These are phyloP conservation scores for Cytospora piceicola DNA, from an alignment of 2,329 filamentous ascomycete species.

Conservation along the genomic window DNA sequence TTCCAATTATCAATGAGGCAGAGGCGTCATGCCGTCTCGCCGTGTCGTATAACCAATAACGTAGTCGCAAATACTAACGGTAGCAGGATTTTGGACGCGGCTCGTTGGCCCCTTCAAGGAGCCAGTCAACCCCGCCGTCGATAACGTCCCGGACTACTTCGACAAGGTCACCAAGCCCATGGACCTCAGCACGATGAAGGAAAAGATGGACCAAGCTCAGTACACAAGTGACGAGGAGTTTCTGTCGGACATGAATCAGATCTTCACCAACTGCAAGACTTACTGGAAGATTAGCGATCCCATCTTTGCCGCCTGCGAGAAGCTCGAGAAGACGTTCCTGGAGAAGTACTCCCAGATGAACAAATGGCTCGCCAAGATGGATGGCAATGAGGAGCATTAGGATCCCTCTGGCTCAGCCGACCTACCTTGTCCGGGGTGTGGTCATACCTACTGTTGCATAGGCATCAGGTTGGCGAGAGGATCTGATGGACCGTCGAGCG, in stretches of 20 bases:
- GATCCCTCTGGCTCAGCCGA: background rate
- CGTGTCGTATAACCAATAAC: background rate
- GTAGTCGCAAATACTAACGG: conserved; percentile 23
- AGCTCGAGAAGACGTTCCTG: conserved; percentile 57
- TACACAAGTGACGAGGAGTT: conserved; percentile 60
- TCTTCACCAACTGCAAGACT: conserved; percentile 66
- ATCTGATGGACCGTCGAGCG: background rate
- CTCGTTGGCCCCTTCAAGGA: conserved; percentile 65
- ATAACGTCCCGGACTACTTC: conserved; percentile 65
- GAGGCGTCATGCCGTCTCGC: background rate
- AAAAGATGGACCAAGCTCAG: conserved; percentile 58
- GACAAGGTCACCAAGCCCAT: conserved; percentile 64
- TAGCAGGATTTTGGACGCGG: conserved; percentile 66
- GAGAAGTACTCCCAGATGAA: conserved; percentile 57
- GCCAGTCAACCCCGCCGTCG: conserved; percentile 59
- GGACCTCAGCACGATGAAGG: conserved; percentile 64
- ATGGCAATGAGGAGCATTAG: conserved; percentile 45
- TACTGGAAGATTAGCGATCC: conserved; percentile 62
- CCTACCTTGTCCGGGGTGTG: background rate
- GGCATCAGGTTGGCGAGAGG: too few relatives aligned
- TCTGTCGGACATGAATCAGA: conserved; percentile 60
- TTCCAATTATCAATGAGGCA: background rate
- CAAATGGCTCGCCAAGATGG: conserved; percentile 62
- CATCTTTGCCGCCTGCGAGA: conserved; percentile 60
- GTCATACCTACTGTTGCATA: background rate